Conservation (phyloP, 1,284 basidiomycete species). For the Anthracocystis walkeri region DNA sequence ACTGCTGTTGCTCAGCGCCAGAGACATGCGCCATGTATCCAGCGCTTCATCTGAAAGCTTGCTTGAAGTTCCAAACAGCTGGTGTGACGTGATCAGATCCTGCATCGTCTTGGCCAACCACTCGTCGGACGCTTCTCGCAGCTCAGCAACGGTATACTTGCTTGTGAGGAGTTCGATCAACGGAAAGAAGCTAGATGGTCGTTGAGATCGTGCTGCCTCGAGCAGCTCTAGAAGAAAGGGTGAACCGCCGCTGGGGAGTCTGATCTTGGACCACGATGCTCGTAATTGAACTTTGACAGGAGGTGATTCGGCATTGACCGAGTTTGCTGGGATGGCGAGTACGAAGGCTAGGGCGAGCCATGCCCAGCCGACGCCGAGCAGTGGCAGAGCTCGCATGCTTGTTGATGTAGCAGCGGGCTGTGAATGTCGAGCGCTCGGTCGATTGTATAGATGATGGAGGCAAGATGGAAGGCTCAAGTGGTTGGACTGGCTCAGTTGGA, state of each 20-base stretch:
- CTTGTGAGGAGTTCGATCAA: conserved; percentile 44
- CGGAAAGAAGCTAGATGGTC: conserved; percentile 49
- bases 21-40: conserved; percentile 52
- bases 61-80: conserved; percentile 13
- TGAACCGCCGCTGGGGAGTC: conserved; percentile 23
- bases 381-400: conserved; percentile 28
- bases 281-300: conserved; percentile 82
- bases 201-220: conserved; percentile 73
- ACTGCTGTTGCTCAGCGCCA: conserved; percentile 57
- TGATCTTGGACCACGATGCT: conserved; percentile 80
- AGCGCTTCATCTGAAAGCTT: conserved; percentile 13
- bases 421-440: not conserved
- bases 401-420: not conserved
- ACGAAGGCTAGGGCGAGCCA: conserved; percentile 28
- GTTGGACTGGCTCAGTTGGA: conserved; percentile 7
- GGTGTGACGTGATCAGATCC: conserved; percentile 11
- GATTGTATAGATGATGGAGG: not conserved
- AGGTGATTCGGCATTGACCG: conserved; percentile 69
- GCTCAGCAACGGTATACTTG: conserved; percentile 11
- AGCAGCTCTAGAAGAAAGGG: conserved; percentile 79
- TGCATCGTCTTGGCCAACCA: conserved; percentile 18
- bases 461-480: not conserved
- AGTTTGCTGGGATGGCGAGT: conserved; percentile 4
- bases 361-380: conserved; percentile 26
- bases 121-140: conserved; percentile 28